Evolutionary conservation across 305 asterid species (phyloP), one percentile per base, ranked within the genome.

Genomic region (Stenogyne calaminthoides): DNA sequence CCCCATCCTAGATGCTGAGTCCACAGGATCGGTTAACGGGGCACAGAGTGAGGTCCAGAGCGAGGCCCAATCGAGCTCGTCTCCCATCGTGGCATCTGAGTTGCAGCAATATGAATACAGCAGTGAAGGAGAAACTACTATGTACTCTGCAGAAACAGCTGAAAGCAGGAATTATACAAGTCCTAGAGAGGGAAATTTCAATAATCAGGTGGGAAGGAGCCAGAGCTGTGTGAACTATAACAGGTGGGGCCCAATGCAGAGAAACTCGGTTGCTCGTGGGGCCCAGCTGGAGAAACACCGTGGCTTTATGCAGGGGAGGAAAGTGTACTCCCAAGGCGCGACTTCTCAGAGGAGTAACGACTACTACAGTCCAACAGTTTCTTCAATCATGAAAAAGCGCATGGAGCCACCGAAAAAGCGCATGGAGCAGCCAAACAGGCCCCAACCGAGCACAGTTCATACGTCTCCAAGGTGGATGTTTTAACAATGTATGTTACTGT

Each of bases 141-240:
- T 92, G 98, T 95, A 95, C 77, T 95, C 99, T 5, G 99, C 99
- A 0, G 99, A 95, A 81, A 95, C 99, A n/a, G 99, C 99, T 19
- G 99, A 95, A 74, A 92, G 98, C 80, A 87, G 91, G 44, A 95
- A 95, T 49, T 84, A 79, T 70, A 73, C 97, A 0, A 90, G 98
- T 73, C 98, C 98, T 7, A 78, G 84, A 71, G 87, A 81, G 40
- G 86, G 90, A 39, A 86, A 74, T 74, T 77, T 76, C 61, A 83
- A 37, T 37, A 37, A 88, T 52, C 86, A 81, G 42, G 97, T 94
- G 2, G 95, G 97, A 32, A 88, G 98, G 82, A 94, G 99, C 80
- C 99, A 91, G 76, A 91, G 99, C 67, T 91, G 99, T 54, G 92
- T 90, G 39, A 94, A 84, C 82, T 74, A 88, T 80, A 87, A 81